A percentile compares a stretch with the other conserved stretches of the same genome.
These are phyloP conservation scores for Claviceps africana DNA, from an alignment of 2,329 filamentous ascomycete species.

Conservation along the genomic window DNA sequence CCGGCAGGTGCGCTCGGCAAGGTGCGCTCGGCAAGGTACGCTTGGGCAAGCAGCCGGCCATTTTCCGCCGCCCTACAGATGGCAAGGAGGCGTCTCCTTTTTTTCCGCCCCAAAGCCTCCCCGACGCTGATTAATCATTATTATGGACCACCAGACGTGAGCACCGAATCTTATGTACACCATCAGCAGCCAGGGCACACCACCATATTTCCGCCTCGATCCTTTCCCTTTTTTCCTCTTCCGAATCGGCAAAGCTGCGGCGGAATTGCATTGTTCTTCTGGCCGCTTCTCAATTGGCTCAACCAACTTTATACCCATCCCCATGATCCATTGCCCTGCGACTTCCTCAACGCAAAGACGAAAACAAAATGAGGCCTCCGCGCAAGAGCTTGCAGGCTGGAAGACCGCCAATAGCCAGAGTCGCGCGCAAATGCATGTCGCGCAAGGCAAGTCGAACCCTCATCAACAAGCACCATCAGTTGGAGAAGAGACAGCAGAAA, in stretches of 20 bases:
- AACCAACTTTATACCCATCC: not conserved
- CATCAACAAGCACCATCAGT: conserved; percentile 51
- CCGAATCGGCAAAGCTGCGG: too few species aligned
- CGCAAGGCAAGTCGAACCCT: conserved; percentile 49
- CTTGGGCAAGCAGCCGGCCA: too few species aligned
- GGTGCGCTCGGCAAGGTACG: too few species aligned
- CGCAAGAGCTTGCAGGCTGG: conserved; percentile 32
- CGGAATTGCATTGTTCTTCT: too few species aligned
- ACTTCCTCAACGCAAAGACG: not conserved
- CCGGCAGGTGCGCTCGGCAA: too few species aligned
- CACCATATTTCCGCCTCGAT: not conserved
- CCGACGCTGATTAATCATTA: not conserved
- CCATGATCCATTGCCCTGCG: not conserved
- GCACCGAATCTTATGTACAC: too few species aligned
- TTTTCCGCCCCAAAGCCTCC: too few species aligned
- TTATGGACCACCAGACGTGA: too few species aligned
- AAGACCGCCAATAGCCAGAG: conserved; percentile 40
- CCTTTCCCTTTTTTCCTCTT: not conserved
- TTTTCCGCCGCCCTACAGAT: too few species aligned
- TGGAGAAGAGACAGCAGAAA: conserved; percentile 47
- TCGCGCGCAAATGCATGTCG: conserved; percentile 42
- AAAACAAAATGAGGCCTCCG: conserved; percentile 24
- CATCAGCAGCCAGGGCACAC: not conserved
- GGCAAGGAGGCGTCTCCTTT: too few species aligned
- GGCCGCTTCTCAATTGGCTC: too few species aligned